phyloP scores from a whole-genome alignment of 768 basidiomycete species.

The Rhodosporidiobolus odoratus region DNA sequence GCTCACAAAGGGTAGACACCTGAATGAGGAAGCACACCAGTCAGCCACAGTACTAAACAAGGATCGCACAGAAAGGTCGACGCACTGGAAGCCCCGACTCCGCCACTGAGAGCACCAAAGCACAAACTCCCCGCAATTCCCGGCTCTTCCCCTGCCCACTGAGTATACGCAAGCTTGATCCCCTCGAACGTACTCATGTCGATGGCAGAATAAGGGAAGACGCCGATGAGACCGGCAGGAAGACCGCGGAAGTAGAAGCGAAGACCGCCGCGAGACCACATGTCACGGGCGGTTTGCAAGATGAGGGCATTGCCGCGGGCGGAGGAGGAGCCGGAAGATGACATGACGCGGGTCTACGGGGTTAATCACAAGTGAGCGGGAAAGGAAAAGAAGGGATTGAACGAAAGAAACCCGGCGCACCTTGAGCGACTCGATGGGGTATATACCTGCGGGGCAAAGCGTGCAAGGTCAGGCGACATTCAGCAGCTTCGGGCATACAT shows the following conservation, averaged over 20 bases:
- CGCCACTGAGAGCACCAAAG: slow-evolving; percentile 48
- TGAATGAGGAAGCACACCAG: neutral
- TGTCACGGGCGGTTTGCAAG: slow-evolving; percentile 59
- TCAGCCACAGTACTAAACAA: neutral
- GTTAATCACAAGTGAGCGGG: neutral
- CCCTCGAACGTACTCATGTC: slow-evolving; percentile 84
- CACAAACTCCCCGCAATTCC: slow-evolving; percentile 65
- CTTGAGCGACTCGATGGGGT: slow-evolving; percentile 94
- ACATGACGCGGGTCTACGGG: slow-evolving; percentile 88
- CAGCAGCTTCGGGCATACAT: too few relatives aligned
- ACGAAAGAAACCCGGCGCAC: slow-evolving; percentile 48
- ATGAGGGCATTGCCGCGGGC: slow-evolving; percentile 49
- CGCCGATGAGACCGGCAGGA: slow-evolving; percentile 84
- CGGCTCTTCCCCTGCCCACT: slow-evolving; percentile 81
- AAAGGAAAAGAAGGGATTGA: slow-evolving; percentile 10
- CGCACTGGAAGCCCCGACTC: slow-evolving; percentile 35
- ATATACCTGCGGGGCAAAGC: slow-evolving; percentile 73
- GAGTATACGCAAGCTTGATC: slow-evolving; percentile 80
- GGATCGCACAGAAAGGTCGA: neutral
- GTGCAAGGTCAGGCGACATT: too few relatives aligned
- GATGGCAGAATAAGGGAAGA: slow-evolving; percentile 87
- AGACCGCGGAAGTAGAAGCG: slow-evolving; percentile 87
- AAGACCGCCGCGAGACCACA: slow-evolving; percentile 74
- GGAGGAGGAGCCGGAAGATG: slow-evolving; percentile 59
- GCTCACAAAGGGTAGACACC: slow-evolving; percentile 38